phyloP scores from a whole-genome alignment of 2,329 filamentous ascomycete species.

The Beauveria brongniartii region DNA sequence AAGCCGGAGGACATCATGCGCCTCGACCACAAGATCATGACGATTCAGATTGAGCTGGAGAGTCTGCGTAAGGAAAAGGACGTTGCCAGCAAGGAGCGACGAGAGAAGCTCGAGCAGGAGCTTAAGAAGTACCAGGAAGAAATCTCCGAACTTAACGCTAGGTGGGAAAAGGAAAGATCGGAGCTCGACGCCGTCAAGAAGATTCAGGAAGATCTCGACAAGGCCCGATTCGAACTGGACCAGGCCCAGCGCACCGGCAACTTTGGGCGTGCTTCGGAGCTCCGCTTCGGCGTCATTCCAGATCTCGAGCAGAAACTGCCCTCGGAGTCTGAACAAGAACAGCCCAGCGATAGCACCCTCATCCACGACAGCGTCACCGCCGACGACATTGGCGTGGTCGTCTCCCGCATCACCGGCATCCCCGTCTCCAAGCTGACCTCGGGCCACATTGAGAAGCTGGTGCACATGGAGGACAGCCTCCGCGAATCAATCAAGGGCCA shows the following conservation, averaged over 20 bases:
- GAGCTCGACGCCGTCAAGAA: slow-evolving; percentile 85
- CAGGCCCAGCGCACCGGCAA: slow-evolving; percentile 80
- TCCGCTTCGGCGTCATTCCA: slow-evolving; percentile 84
- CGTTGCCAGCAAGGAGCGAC: slow-evolving; percentile 75
- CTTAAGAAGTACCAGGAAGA: slow-evolving; percentile 72
- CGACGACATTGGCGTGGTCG: slow-evolving; percentile 89
- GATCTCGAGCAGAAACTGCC: slow-evolving; percentile 70
- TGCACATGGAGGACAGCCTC: slow-evolving; percentile 90
- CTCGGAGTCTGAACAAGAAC: slow-evolving; percentile 52
- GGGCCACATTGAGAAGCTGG: slow-evolving; percentile 87
- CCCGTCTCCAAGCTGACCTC: slow-evolving; percentile 87
- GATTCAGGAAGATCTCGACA: slow-evolving; percentile 81
- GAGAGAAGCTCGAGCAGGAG: slow-evolving; percentile 74
- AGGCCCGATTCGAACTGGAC: slow-evolving; percentile 76
- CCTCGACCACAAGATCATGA: slow-evolving; percentile 92
- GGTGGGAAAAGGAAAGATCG: slow-evolving; percentile 83
- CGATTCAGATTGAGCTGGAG: slow-evolving; percentile 92
- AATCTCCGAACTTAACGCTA: slow-evolving; percentile 62
- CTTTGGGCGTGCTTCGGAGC: slow-evolving; percentile 82
- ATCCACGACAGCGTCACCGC: slow-evolving; percentile 92
- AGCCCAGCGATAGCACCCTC: slow-evolving; percentile 43
- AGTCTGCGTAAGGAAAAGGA: slow-evolving; percentile 92
- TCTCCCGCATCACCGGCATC: slow-evolving; percentile 85
- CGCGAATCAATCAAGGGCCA: slow-evolving; percentile 81
- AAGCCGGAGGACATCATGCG: slow-evolving; percentile 92